phyloP scores from a whole-genome alignment of 129 eudicot genomes.

The Calendula officinalis region DNA sequence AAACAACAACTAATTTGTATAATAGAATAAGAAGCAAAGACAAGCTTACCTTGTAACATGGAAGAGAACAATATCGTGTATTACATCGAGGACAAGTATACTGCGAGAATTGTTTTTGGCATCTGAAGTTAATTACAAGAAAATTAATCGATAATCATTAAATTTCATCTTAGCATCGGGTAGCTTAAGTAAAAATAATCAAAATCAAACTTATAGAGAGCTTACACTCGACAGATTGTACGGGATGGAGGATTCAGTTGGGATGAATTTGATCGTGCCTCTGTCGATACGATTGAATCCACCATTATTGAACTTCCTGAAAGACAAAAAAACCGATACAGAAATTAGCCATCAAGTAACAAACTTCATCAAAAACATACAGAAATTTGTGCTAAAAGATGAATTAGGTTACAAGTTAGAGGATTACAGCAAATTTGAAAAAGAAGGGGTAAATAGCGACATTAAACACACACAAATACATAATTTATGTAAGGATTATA shows the following conservation, averaged over 20 bases:
- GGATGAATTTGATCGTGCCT: constrained; percentile 43
- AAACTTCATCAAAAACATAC: not conserved
- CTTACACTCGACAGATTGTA: constrained; percentile 79
- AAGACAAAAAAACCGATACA: not conserved
- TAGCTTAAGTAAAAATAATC: not conserved
- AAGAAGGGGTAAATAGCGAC: too few species aligned
- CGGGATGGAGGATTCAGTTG: constrained; percentile 58
- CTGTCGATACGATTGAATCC: constrained; percentile 40
- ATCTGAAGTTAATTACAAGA: constrained; percentile 59
- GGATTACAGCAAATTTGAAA: not conserved
- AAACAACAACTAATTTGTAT: too few species aligned
- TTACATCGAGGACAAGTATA: constrained; percentile 97
- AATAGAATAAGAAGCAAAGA: too few species aligned
- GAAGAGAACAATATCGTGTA: constrained; percentile 85
- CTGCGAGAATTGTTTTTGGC: constrained; percentile 88
- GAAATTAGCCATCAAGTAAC: not conserved
- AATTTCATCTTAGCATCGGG: not conserved
- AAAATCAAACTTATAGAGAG: not conserved
- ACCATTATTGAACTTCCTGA: constrained; percentile 38
- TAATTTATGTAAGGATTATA: too few species aligned
- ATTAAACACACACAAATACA: too few species aligned
- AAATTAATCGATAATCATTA: not conserved
- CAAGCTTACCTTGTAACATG: constrained; percentile 85
- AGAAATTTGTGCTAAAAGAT: not conserved
- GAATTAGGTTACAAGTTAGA: constrained; percentile 8